Conservation (phyloP, 106 monocot genomes). For the Dendrobium officinale region DNA sequence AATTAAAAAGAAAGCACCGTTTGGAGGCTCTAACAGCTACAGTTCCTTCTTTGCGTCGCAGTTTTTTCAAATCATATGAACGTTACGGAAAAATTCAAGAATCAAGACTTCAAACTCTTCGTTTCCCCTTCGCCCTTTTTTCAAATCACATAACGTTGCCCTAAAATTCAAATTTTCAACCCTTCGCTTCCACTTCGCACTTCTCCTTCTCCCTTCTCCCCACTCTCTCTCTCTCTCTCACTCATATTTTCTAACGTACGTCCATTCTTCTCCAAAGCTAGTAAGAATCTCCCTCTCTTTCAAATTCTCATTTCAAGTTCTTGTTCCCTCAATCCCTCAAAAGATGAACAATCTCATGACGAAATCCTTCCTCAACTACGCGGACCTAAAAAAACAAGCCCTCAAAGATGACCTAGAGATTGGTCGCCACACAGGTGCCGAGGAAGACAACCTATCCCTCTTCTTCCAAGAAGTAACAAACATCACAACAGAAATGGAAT, state of each 20-base stretch:
- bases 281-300: not conserved
- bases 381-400: conserved; percentile 50
- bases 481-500: conserved; percentile 27
- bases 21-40: too few relatives aligned
- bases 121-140: too few relatives aligned
- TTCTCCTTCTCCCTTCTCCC: not conserved
- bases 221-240: not conserved
- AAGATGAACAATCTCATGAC: conserved; percentile 58
- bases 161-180: too few relatives aligned
- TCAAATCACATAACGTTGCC: too few relatives aligned
- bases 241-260: not conserved
- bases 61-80: too few relatives aligned
- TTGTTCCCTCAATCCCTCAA: not conserved
- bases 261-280: not conserved
- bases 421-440: conserved; percentile 11
- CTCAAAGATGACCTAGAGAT: conserved; percentile 28
- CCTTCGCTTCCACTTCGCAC: not conserved
- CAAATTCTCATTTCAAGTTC: too few relatives aligned
- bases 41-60: too few relatives aligned
- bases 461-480: conserved; percentile 29
- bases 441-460: conserved; percentile 41
- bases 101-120: too few relatives aligned
- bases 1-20: too few relatives aligned
- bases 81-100: too few relatives aligned
- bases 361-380: conserved; percentile 51